A percentile compares a stretch with the other conserved stretches of the same genome.
These are phyloP conservation scores for Leishmania guyanensis DNA, from an alignment of 208 protist genomes.

Conservation along the genomic window DNA sequence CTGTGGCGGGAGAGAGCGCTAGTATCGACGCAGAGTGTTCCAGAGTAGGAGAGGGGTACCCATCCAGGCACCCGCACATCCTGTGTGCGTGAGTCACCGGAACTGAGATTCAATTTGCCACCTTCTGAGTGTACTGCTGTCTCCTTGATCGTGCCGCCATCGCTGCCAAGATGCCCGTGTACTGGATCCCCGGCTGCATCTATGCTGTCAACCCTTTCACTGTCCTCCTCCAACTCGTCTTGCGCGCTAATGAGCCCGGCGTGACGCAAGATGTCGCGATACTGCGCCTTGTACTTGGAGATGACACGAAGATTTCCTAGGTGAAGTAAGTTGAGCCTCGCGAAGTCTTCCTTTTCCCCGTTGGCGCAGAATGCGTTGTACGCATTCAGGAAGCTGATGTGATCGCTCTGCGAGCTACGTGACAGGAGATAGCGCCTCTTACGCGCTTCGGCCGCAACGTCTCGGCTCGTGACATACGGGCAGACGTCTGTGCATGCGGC, in stretches of 20 bases:
- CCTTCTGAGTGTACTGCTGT: neutral
- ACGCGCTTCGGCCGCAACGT: slow-evolving; percentile 45
- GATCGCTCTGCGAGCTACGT: slow-evolving; percentile 77
- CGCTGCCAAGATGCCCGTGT: neutral
- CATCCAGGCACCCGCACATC: neutral
- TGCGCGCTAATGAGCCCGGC: slow-evolving; percentile 48
- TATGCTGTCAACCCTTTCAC: neutral
- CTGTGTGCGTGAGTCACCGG: neutral
- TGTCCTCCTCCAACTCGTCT: neutral
- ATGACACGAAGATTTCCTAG: slow-evolving; percentile 63
- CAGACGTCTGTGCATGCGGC: slow-evolving; percentile 82
- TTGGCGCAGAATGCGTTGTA: slow-evolving; percentile 80
- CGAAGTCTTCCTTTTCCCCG: slow-evolving; percentile 45
- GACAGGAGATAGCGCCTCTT: slow-evolving; percentile 59
- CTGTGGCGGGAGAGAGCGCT: slow-evolving; percentile 64
- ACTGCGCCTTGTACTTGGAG: slow-evolving; percentile 87
- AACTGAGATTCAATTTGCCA: neutral
- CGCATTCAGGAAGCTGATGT: slow-evolving; percentile 84
- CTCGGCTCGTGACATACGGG: slow-evolving; percentile 65
- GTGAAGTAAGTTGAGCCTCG: slow-evolving; percentile 58
- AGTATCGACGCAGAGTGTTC: slow-evolving; percentile 59
- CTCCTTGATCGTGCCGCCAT: neutral
- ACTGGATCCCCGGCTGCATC: neutral
- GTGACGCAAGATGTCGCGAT: slow-evolving; percentile 68
- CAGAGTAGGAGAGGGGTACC: slow-evolving; percentile 13